A percentile compares a stretch with the other conserved stretches of the same genome.
Evolutionary conservation across 176 grass and related monocot species (phyloP).

Genomic region (Carex myosuroides): DNA sequence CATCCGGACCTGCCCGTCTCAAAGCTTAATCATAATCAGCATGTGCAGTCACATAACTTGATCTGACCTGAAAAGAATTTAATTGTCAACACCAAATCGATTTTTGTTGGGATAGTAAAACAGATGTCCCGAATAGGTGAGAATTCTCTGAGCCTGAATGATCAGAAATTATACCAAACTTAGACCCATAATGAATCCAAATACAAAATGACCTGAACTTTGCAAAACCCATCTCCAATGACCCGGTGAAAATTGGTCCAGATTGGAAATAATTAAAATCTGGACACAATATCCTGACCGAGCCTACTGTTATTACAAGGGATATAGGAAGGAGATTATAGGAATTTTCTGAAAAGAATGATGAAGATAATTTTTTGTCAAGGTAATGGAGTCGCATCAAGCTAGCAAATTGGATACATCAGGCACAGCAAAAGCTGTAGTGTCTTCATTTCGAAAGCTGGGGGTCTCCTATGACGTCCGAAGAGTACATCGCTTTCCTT

Average conservation of each 20-base stretch:
- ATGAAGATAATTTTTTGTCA: neutral
- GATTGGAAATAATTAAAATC: neutral
- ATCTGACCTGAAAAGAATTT: neutral
- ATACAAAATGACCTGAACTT: neutral
- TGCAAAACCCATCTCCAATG: neutral
- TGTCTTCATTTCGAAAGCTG: conserved; percentile 68
- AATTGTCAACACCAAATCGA: neutral
- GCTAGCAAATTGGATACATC: conserved; percentile 66
- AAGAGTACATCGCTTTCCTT: conserved; percentile 33
- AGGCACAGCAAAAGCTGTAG: conserved; percentile 67
- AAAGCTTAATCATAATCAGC: neutral
- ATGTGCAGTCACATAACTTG: neutral
- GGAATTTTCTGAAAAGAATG: neutral
- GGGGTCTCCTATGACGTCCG: conserved; percentile 51
- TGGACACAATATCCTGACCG: neutral
- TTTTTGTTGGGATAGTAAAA: neutral
- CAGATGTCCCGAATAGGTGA: neutral
- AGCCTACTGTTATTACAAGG: neutral
- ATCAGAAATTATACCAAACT: neutral
- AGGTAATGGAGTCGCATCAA: conserved; percentile 96
- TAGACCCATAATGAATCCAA: neutral
- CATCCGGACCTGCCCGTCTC: neutral
- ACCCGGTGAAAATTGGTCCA: neutral
- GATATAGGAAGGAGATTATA: neutral
- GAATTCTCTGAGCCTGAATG: neutral